Base-by-base conservation (phyloP, 345 rosid species). In the Euclidium syriacum region DNA sequence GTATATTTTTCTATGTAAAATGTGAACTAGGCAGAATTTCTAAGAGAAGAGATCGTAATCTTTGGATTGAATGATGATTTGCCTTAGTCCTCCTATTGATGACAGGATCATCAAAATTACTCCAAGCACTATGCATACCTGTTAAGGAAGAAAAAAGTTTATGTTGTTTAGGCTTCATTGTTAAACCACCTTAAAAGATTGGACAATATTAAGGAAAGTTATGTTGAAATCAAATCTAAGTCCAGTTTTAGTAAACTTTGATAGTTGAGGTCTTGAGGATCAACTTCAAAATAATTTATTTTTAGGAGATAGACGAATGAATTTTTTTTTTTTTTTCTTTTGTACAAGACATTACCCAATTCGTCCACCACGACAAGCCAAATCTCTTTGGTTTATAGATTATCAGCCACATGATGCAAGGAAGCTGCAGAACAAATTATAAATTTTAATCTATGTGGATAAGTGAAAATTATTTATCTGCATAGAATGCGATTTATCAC, bases 51-150 rank as follows among this genome's bases (percentile, higher is more conserved):
- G 77, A 41, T 43, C 0, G 58, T 85, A 89, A 49, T 36, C 48
- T 72, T 85, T 83, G 67, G 95, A 84, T 18, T 79, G 22, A 34
- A 82, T 22, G 27, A 89, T 82, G 75, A 89, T 92, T 48, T 52
- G 51, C 68, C 95, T 76, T 63, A 92, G 51, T 14, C 91, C 96
- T 68, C 98, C 98, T n/a, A 92, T 79, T 0, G 96, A 84, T 27
- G 96, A 56, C 43, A 92, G 1, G 14, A 80, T 32, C 98, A 92
- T 92, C 75, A 92, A 62, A 7, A 57, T 1, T 6, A 92, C 18
- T 12, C 98, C 97, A 4, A 75, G 19, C 8, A 75, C 55, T 43
- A 89, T 92, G 81, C 98, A 89, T 23, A 77, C 73, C 98, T 91
- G 92, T 69, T 22, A n/a, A n/a, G n/a, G n/a, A n/a, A n/a, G n/a